phyloP scores from a whole-genome alignment of 345 rosid species.

The Eucalyptus coolabah region DNA sequence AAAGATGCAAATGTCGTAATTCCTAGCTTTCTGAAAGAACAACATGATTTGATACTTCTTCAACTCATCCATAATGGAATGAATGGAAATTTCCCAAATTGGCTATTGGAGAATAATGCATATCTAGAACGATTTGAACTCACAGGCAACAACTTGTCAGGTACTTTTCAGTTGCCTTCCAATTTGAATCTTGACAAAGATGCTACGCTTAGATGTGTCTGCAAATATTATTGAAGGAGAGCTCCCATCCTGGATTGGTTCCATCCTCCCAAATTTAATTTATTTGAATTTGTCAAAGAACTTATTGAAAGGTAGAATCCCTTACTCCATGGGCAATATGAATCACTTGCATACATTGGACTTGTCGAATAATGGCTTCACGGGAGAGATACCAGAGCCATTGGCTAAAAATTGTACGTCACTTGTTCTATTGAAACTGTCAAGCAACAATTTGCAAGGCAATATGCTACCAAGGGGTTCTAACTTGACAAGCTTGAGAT shows the following conservation, averaged over 20 bases:
- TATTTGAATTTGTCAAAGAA: not conserved
- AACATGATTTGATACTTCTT: not conserved
- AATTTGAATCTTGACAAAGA: not conserved
- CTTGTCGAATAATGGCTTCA: too few species aligned
- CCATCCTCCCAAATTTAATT: not conserved
- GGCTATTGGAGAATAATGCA: constrained; percentile 14
- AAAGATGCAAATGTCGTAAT: not conserved
- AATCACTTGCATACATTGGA: too few species aligned
- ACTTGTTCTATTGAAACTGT: too few species aligned
- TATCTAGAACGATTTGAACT: not conserved
- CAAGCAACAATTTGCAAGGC: too few species aligned
- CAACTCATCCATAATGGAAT: not conserved
- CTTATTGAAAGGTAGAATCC: constrained; percentile 2
- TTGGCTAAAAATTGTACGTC: too few species aligned
- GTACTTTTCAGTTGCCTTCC: not conserved
- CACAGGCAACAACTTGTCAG: not conserved
- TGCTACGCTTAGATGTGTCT: not conserved
- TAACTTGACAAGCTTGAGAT: too few species aligned
- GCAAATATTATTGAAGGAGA: not conserved
- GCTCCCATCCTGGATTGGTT: not conserved
- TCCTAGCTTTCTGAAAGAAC: not conserved
- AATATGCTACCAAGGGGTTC: too few species aligned
- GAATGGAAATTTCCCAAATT: not conserved
- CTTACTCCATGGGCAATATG: not conserved
- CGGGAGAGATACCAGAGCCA: too few species aligned